Base-by-base conservation (phyloP, 306 rosid species). In the Prunus kanzakura region DNA sequence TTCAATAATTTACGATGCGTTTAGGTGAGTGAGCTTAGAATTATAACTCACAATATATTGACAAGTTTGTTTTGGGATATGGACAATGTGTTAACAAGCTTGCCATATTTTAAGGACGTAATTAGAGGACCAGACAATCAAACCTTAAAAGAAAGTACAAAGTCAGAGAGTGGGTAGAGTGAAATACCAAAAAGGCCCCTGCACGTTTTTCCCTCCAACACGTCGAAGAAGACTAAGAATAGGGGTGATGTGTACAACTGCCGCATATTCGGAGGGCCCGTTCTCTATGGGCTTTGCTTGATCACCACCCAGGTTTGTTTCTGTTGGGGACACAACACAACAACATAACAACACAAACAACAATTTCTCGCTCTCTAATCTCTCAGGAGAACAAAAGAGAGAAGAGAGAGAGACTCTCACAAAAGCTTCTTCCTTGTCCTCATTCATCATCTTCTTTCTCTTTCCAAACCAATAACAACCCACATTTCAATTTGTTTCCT, bases 241-340 rank as follows among this genome's bases (percentile, higher is more conserved):
- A 14, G 79, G 45, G 64, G 56, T 75, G 87, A 83, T 82, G 81
- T 86, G 93, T 81, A 74, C 86, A 83, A 62, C 76, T 82, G 80
- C 82, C 27, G 78, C 83, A 80, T 35, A 77, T 81, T 79, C 81
- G 87, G 51, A 87, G 83, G 89, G 80, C 90, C 81, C 95, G 93
- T 71, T 85, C 88, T 79, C 71, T 47, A 25, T 69, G 85, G 86
- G 67, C 70, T 75, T 79, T 51, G 87, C 84, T 81, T 82, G 81
- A 73, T 70, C 68, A 18, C 54, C 70, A 79, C 52, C 79, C 77
- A 47, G 65, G 56, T 71, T 71, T 54, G 64, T 80, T 79, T 75
- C 82, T 67, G 82, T 74, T 84, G 76, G 75, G 72, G 77, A 60
- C 16, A 3, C n/a, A 60, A 60, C 32, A 43, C 51, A 65, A 63